phyloP scores from a whole-genome alignment of 2,329 filamentous ascomycete genomes.

The Exophiala xenobiotica region DNA sequence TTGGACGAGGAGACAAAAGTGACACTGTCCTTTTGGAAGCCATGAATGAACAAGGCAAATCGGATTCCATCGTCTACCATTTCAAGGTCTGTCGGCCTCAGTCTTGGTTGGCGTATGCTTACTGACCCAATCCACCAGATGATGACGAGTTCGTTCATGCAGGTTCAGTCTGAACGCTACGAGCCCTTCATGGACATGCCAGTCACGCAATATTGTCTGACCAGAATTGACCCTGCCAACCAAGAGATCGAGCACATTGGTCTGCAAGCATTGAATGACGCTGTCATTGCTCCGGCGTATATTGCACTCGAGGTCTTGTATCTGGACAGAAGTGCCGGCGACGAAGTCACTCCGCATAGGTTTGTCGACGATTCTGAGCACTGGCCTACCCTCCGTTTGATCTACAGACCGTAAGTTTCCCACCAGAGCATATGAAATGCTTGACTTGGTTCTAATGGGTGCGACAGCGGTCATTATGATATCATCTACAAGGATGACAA shows the following conservation, averaged over 20 bases:
- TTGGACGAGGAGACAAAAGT: constrained; percentile 57
- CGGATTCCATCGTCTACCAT: constrained; percentile 81
- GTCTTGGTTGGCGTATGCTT: constrained; percentile 18
- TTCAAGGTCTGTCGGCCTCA: constrained; percentile 55
- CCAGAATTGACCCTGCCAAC: constrained; percentile 69
- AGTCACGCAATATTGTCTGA: constrained; percentile 67
- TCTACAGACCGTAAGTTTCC: constrained; percentile 62
- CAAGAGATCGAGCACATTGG: constrained; percentile 92
- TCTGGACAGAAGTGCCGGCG: constrained; percentile 79
- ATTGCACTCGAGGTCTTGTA: constrained; percentile 87
- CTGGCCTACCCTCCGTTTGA: constrained; percentile 62
- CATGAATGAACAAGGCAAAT: constrained; percentile 71
- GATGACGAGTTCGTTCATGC: constrained; percentile 81
- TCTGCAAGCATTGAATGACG: constrained; percentile 71
- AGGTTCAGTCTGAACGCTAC: constrained; percentile 68
- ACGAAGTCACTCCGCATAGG: constrained; percentile 61
- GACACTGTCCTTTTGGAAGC: constrained; percentile 59
- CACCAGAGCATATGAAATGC: constrained; percentile 2
- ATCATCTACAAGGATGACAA: constrained; percentile 70
- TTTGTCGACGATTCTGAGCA: constrained; percentile 43
- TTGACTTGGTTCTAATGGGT: constrained; percentile 23
- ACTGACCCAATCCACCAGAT: constrained; percentile 57
- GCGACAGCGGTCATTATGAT: constrained; percentile 80
- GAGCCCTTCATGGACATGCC: constrained; percentile 67
- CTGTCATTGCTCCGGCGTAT: constrained; percentile 74